A percentile compares a stretch with the other conserved stretches of the same genome.
These are phyloP conservation scores for Vitis hybrid DNA, from an alignment of 177 flowering plant species.

Conservation along the genomic window DNA sequence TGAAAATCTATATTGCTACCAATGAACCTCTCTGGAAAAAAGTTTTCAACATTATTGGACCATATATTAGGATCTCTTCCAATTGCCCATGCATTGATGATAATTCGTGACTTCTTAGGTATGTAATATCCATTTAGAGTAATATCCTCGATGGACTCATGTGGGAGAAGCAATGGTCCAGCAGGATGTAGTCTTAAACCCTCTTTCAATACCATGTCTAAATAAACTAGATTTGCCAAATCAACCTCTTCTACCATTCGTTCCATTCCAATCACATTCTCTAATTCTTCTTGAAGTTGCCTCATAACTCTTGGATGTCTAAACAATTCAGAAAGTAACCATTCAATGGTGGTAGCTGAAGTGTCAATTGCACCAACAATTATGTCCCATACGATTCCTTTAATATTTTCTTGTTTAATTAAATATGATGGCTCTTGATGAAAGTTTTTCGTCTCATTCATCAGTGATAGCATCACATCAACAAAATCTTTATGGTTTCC, in stretches of 20 bases:
- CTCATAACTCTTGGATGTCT: slow-evolving; percentile 2
- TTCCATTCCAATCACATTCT: slow-evolving; percentile 12
- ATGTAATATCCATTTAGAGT: too few relatives aligned
- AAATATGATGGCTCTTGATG: not conserved
- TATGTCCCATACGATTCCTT: slow-evolving; percentile 6
- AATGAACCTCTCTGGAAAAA: slow-evolving; percentile 25
- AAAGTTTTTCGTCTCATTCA: not conserved
- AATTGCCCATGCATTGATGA: too few relatives aligned
- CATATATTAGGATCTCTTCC: not conserved
- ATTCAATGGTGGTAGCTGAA: not conserved
- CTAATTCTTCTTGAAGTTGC: slow-evolving; percentile 10
- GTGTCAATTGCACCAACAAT: not conserved
- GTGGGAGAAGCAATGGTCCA: not conserved
- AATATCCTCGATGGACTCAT: not conserved
- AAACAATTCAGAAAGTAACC: not conserved
- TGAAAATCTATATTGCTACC: slow-evolving; percentile 20
- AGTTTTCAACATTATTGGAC: slow-evolving; percentile 12
- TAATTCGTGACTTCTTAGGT: too few relatives aligned
- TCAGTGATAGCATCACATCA: slow-evolving; percentile 6
- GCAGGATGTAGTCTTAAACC: too few relatives aligned
- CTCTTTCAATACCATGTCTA: too few relatives aligned
- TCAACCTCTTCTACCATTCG: not conserved
- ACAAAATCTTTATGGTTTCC: not conserved
- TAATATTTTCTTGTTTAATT: not conserved
- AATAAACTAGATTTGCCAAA: not conserved